Evolutionary conservation across 768 basidiomycete genomes (phyloP), one percentile per base, ranked within the genome.

Genomic region (Leucocoprinus sp.): DNA sequence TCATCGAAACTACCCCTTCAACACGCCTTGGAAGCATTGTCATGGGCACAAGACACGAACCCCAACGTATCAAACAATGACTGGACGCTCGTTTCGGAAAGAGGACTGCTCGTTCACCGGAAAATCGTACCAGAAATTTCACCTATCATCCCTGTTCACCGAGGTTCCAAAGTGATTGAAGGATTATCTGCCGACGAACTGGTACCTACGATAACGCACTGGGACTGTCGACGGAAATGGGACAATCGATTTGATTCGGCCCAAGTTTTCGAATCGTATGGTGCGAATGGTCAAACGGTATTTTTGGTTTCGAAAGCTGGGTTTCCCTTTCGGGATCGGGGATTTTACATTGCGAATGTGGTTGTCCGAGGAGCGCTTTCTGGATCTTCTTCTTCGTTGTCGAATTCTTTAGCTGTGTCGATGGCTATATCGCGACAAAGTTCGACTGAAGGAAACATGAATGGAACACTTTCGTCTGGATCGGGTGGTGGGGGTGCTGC

Each of bases 131-230:
- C 85, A 0, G 80, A 84, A 43, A 75, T 95, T 5, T 95, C 91
- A 4, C 71, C 84, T 1, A 68, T 77, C 42, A 78, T 93, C 24
- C 90, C 91, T 0, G 79, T 98, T 2, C 84, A 91, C 61, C 84
- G 82, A 54, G 92, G 88, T 0, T 81, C 84, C 57, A 88, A 89
- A 63, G 90, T 97, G 50, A 83, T 98, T 40, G 88, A 97, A 58
- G 92, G 93, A 3, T 77, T 93, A 8, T 87, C 91, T 1, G 93
- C 93, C 1, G 93, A 96, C 57, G 95, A 99, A 60, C 70, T 97
- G 27, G 82, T 79, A 0, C 71, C 82, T 1, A 74, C 87, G 17
- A 71, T 96, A 14, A 72, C 72, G 6, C 82, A 82, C 50, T 73
- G 76, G 31, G 75, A 80, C 40, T 84, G 82, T 47, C 74, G 89